These are phyloP conservation scores for Kalmanozyma brasiliensis DNA, from an alignment of 1,284 basidiomycete species.

Conservation along the genomic window DNA sequence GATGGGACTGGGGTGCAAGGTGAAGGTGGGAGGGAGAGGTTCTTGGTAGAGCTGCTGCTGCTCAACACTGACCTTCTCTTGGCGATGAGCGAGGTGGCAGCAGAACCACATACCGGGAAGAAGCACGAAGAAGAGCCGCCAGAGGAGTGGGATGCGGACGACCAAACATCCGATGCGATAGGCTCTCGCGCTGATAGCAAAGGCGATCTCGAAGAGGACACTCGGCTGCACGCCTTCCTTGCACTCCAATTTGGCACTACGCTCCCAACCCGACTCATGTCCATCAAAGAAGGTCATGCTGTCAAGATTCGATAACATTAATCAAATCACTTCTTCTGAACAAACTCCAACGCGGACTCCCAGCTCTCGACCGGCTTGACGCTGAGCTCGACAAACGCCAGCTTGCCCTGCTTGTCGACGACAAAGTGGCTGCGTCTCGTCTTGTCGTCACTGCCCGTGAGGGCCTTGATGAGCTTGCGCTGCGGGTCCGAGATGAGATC, in stretches of 20 bases:
- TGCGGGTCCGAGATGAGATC: constrained; percentile 87
- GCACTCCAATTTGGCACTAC: constrained; percentile 1
- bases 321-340: constrained; percentile 9
- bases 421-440: constrained; percentile 71
- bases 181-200: neutral
- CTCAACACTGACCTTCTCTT: constrained; percentile 14
- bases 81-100: neutral
- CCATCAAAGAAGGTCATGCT: constrained; percentile 11
- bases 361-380: constrained; percentile 58
- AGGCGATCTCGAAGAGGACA: neutral
- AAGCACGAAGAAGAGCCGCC: constrained; percentile 4
- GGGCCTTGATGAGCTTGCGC: constrained; percentile 78
- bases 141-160: constrained; percentile 22
- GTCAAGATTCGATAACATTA: constrained; percentile 20
- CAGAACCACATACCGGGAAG: neutral
- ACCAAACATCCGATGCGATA: neutral
- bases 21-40: neutral
- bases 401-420: constrained; percentile 47
- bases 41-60: constrained; percentile 12
- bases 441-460: constrained; percentile 80
- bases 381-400: constrained; percentile 41
- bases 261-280: constrained; percentile 8
- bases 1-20: neutral
- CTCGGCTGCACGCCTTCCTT: constrained; percentile 17
- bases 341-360: constrained; percentile 18